phyloP scores from a whole-genome alignment of 345 rosid genomes.

The Eucalyptus marginata region DNA sequence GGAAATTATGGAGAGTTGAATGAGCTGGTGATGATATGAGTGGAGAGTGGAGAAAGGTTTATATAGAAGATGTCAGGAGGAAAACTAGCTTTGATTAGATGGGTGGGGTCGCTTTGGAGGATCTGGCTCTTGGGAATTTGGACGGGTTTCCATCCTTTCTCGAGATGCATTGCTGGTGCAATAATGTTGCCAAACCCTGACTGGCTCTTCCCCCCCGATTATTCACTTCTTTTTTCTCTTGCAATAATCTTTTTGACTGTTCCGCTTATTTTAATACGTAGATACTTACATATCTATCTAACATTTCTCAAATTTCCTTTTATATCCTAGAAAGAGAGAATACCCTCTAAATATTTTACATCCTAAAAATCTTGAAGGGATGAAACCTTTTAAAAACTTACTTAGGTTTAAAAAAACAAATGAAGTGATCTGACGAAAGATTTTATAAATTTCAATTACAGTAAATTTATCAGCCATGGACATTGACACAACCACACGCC shows the following conservation, averaged over 20 bases:
- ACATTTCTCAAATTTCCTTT: too few relatives aligned
- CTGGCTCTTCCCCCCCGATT: background rate
- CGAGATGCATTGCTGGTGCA: background rate
- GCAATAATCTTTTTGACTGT: background rate
- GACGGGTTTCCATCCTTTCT: background rate
- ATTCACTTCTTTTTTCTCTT: background rate
- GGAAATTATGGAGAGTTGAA: background rate
- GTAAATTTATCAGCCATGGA: background rate
- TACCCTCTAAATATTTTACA: too few relatives aligned
- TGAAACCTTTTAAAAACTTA: too few relatives aligned
- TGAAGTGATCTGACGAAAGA: background rate
- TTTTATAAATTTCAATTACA: background rate
- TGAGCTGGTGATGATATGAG: background rate
- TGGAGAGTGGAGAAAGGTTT: background rate
- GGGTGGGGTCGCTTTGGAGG: background rate
- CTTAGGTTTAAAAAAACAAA: background rate
- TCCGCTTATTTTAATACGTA: too few relatives aligned
- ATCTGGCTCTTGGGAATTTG: background rate
- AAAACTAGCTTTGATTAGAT: background rate
- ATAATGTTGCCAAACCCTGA: background rate
- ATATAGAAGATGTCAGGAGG: background rate
- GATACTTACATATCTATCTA: too few relatives aligned
- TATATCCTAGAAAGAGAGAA: too few relatives aligned
- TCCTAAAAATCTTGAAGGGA: too few relatives aligned
- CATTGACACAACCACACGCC: background rate